A percentile compares a stretch with the other conserved stretches of the same genome.
Conservation (phyloP, 2,329 filamentous ascomycete species). For the Arthrobotrys conoides region DNA sequence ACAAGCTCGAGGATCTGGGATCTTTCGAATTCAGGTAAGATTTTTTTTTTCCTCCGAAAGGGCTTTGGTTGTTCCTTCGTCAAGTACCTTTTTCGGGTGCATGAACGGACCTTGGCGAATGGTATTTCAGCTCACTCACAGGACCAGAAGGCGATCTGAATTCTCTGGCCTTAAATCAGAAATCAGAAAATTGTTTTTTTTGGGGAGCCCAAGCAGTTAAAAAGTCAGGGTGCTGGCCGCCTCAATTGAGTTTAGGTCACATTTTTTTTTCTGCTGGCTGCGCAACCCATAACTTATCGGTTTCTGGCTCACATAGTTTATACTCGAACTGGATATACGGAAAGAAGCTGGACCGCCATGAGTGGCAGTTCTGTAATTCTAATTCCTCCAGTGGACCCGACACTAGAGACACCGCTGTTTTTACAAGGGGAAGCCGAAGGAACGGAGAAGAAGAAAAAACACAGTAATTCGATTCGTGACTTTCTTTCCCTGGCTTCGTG, state of each 20-base stretch:
- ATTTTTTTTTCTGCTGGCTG: slow-evolving; percentile 49
- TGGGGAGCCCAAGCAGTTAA: slow-evolving; percentile 58
- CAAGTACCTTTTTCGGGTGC: slow-evolving; percentile 56
- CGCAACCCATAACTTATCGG: slow-evolving; percentile 59
- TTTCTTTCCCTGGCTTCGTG: neutral
- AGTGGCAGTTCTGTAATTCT: slow-evolving; percentile 52
- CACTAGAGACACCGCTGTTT: slow-evolving; percentile 8
- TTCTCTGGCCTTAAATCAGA: slow-evolving; percentile 55
- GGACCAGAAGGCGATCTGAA: slow-evolving; percentile 56
- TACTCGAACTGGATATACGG: slow-evolving; percentile 59
- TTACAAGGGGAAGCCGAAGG: neutral
- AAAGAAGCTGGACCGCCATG: slow-evolving; percentile 39
- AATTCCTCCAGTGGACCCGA: slow-evolving; percentile 30
- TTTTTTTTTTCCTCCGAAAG: slow-evolving; percentile 50
- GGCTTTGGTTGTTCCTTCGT: slow-evolving; percentile 54
- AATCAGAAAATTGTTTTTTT: slow-evolving; percentile 60
- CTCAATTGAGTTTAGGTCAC: slow-evolving; percentile 58
- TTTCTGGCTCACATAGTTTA: slow-evolving; percentile 53
- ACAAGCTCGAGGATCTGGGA: slow-evolving; percentile 16
- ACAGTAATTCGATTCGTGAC: neutral
- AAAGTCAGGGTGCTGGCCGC: slow-evolving; percentile 57
- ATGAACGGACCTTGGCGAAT: slow-evolving; percentile 60
- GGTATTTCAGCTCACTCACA: slow-evolving; percentile 55
- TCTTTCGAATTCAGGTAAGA: slow-evolving; percentile 42
- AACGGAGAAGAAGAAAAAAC: neutral